These are phyloP conservation scores for Penicillium canariense DNA, from an alignment of 495 filamentous ascomycete species.

Conservation along the genomic window DNA sequence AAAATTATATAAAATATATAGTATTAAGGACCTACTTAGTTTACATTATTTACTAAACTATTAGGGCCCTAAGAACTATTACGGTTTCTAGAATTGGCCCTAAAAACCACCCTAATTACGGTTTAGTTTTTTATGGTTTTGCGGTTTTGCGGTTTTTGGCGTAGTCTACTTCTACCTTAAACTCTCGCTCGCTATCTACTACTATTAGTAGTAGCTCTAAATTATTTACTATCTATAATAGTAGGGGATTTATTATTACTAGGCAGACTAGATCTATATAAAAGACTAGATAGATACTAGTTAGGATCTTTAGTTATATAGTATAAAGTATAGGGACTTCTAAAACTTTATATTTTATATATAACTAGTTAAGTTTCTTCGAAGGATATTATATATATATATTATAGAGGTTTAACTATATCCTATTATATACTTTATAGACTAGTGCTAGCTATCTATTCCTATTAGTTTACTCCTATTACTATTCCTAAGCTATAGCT, in stretches of 20 bases:
- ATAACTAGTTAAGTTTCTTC: neutral
- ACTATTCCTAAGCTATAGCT: neutral
- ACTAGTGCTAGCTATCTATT: neutral
- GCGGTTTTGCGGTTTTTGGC: too few relatives aligned
- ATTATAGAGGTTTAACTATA: slow-evolving; percentile 1
- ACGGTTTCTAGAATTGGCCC: too few relatives aligned
- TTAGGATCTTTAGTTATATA: neutral
- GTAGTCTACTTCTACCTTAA: too few relatives aligned
- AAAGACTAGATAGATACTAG: neutral
- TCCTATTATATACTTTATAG: slow-evolving; percentile 1
- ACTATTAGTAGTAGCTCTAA: neutral
- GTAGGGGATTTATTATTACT: neutral
- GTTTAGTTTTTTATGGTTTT: too few relatives aligned
- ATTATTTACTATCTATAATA: neutral
- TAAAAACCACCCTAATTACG: too few relatives aligned
- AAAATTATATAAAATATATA: too few relatives aligned
- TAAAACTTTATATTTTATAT: neutral
- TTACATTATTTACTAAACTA: too few relatives aligned
- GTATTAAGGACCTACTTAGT: too few relatives aligned
- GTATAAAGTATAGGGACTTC: neutral
- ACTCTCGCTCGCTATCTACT: neutral
- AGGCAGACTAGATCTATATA: neutral
- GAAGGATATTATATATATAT: neutral
- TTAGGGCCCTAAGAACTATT: too few relatives aligned
- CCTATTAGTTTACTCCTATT: neutral